Conservation (phyloP, 2,329 filamentous ascomycete genomes). For the Nothophaeocryptopus gaeumannii region DNA sequence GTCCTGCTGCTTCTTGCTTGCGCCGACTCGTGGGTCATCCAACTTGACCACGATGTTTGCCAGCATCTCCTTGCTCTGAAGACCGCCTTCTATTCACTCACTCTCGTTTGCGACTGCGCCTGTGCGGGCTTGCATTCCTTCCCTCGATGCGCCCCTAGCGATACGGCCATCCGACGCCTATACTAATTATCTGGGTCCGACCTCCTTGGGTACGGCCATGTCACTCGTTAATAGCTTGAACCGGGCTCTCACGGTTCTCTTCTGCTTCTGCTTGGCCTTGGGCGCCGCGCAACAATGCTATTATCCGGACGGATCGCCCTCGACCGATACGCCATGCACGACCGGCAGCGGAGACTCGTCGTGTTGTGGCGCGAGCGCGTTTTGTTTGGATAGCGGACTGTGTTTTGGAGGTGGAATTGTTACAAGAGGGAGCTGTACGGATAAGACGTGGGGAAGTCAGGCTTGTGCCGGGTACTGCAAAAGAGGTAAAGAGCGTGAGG, state of each 20-base stretch:
- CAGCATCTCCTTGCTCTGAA: too few relatives aligned
- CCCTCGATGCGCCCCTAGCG: too few relatives aligned
- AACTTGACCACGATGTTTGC: too few relatives aligned
- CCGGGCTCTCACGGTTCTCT: conserved; percentile 14
- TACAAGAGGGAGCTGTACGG: conserved; percentile 33
- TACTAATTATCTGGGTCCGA: too few relatives aligned
- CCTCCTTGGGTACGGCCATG: conserved; percentile 6
- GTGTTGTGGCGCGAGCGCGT: conserved; percentile 31
- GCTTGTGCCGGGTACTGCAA: conserved; percentile 32
- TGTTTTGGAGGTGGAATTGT: conserved; percentile 33
- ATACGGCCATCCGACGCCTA: too few relatives aligned
- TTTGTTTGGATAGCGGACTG: conserved; percentile 34
- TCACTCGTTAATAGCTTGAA: conserved; percentile 9
- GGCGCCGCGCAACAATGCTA: conserved; percentile 28
- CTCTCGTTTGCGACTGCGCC: too few relatives aligned
- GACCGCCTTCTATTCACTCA: too few relatives aligned
- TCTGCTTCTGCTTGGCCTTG: conserved; percentile 12
- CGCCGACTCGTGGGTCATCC: too few relatives aligned
- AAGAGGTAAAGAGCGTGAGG: conserved; percentile 20
- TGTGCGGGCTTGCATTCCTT: too few relatives aligned
- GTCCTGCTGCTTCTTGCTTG: too few relatives aligned
- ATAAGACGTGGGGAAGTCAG: conserved; percentile 31
- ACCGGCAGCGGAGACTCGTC: conserved; percentile 18
- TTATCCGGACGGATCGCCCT: conserved; percentile 29
- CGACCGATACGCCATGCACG: conserved; percentile 27